phyloP scores from a whole-genome alignment of 768 basidiomycete species.

The Tylopilus felleus region DNA sequence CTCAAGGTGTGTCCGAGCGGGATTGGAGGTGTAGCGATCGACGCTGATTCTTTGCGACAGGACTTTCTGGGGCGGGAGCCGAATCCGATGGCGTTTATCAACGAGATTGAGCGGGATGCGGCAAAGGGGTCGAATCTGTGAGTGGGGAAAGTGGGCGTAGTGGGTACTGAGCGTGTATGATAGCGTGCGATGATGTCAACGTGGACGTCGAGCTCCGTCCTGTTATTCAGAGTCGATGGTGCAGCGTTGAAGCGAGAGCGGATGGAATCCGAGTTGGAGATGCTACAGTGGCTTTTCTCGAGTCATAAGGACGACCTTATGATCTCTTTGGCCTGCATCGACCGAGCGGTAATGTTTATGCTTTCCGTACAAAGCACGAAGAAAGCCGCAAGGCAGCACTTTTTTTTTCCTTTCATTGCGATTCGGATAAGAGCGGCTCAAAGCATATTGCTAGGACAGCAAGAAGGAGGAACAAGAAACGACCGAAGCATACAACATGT shows the following conservation, averaged over 20 bases:
- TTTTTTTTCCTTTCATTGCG: no score
- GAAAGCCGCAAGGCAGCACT: no score
- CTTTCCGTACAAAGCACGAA: no score
- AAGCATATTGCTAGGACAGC: no score
- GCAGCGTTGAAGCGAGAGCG: not conserved
- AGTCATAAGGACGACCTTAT: no score
- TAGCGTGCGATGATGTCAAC: not conserved
- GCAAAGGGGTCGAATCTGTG: not conserved
- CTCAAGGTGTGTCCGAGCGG: not conserved
- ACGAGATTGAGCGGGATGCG: constrained; percentile 44
- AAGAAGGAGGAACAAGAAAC: no score
- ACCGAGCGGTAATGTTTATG: no score
- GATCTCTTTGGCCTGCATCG: no score
- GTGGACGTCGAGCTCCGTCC: not conserved
- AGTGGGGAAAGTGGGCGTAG: not conserved
- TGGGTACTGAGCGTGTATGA: not conserved
- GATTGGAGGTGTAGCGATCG: not conserved
- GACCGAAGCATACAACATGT: no score
- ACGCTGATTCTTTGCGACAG: constrained; percentile 33
- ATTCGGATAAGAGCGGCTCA: no score
- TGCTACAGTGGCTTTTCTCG: no score
- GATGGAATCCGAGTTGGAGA: no score
- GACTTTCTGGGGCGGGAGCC: constrained; percentile 76
- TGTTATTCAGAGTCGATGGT: not conserved
- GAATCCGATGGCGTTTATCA: constrained; percentile 69